A percentile compares a stretch with the other conserved stretches of the same genome.
Evolutionary conservation across 441 rosid genomes (phyloP).

Genomic region (California macrophylla): DNA sequence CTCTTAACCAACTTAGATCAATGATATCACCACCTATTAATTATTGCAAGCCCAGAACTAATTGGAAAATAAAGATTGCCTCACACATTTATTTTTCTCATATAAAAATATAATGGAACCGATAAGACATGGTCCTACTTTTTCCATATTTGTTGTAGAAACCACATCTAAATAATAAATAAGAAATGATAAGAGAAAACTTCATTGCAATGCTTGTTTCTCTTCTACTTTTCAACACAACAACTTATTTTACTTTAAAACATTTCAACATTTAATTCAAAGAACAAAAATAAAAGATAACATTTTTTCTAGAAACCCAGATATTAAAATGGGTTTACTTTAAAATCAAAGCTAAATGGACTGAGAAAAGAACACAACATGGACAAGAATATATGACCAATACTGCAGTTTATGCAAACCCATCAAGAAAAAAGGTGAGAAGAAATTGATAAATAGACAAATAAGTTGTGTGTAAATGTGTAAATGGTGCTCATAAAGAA

Average conservation of each 20-base stretch:
- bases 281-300: background rate
- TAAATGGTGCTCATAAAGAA: background rate
- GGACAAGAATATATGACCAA: background rate
- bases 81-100: background rate
- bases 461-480: background rate
- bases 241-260: background rate
- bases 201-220: background rate
- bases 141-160: background rate
- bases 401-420: background rate
- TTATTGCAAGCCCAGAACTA: too few relatives aligned
- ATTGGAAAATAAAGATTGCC: background rate
- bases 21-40: background rate
- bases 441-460: background rate
- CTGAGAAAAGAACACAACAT: background rate
- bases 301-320: background rate
- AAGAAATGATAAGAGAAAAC: background rate
- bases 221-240: background rate
- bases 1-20: background rate
- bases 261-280: background rate
- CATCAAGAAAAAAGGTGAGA: background rate
- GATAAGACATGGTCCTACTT: background rate
- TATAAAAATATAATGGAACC: background rate
- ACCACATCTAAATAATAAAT: background rate
- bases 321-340: background rate
- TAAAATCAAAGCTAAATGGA: background rate